These are phyloP conservation scores for Helenozyma baotianmanensis DNA, from an alignment of 805 yeast species.

Conservation along the genomic window DNA sequence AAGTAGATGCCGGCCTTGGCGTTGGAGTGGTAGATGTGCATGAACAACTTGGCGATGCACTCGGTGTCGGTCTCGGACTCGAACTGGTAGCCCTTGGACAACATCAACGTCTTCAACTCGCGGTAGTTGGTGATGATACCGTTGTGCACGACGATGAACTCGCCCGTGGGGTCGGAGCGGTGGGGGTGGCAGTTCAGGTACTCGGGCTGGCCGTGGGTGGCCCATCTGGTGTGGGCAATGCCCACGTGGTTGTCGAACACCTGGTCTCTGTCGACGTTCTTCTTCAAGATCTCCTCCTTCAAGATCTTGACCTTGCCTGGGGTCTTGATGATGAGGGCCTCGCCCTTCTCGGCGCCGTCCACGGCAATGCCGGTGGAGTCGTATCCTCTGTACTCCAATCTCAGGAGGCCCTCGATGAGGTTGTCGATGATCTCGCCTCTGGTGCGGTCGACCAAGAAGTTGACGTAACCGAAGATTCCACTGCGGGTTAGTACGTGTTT, in stretches of 20 bases:
- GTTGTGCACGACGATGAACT: conserved; percentile 91
- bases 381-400: conserved; percentile 96
- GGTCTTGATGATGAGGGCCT: conserved; percentile 71
- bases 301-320: conserved; percentile 89
- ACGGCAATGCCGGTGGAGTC: conserved; percentile 96
- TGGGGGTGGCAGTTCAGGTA: conserved; percentile 93
- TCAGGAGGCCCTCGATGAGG: conserved; percentile 75
- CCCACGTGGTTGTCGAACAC: conserved; percentile 84
- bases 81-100: conserved; percentile 74
- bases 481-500: conserved; percentile 32
- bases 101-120: conserved; percentile 79
- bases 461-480: conserved; percentile 98
- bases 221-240: conserved; percentile 99
- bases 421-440: conserved; percentile 92
- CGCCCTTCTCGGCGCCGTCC: conserved; percentile 77
- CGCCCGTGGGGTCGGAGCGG: conserved; percentile 75
- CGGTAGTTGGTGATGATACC: conserved; percentile 97
- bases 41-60: conserved; percentile 92
- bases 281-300: conserved; percentile 53
- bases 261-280: conserved; percentile 53
- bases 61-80: conserved; percentile 97
- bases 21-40: conserved; percentile 81
- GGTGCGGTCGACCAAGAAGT: conserved; percentile 85
- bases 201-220: conserved; percentile 95
- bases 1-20: conserved; percentile 66